Evolutionary conservation across 805 yeast genomes (phyloP).

Genomic region (Ogataea paraovalis): DNA sequence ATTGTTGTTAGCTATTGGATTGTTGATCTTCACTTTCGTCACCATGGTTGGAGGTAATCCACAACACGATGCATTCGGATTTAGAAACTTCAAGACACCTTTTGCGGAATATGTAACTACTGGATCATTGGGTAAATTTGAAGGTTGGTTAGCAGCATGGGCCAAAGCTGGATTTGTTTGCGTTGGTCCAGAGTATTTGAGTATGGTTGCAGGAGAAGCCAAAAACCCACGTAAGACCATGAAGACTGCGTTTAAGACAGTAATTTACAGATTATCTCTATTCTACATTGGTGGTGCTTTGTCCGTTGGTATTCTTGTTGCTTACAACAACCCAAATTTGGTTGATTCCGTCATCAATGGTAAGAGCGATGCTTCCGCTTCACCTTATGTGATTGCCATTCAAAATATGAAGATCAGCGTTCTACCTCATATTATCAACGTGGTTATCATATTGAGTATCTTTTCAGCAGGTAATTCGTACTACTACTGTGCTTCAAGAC

Average conservation of each 20-base stretch:
- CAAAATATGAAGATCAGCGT: conserved; percentile 52
- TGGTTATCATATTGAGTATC: conserved; percentile 63
- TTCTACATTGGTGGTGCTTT: conserved; percentile 40
- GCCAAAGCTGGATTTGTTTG: conserved; percentile 36
- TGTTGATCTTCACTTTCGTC: conserved; percentile 39
- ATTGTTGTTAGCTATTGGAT: conserved; percentile 35
- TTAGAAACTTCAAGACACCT: conserved; percentile 35
- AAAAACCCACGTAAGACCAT: conserved; percentile 37
- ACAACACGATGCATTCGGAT: conserved; percentile 54
- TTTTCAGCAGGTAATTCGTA: conserved; percentile 79
- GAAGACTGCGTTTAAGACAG: conserved; percentile 37
- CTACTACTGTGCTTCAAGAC: conserved; percentile 60
- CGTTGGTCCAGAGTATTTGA: conserved; percentile 40
- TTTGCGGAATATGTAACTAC: conserved; percentile 35
- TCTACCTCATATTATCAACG: conserved; percentile 72
- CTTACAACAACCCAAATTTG: conserved; percentile 31
- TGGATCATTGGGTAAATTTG: conserved; percentile 37
- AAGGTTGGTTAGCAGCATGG: conserved; percentile 39
- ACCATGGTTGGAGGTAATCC: conserved; percentile 87
- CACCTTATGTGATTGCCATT: conserved; percentile 81
- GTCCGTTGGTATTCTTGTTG: conserved; percentile 34
- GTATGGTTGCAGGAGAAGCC: conserved; percentile 41
- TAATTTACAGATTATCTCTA: conserved; percentile 37
- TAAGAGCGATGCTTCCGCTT: conserved; percentile 66
- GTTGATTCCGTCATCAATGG: conserved; percentile 46